Conservation (phyloP, 2,329 filamentous ascomycete species). For the Sclerotinia subarctica region DNA sequence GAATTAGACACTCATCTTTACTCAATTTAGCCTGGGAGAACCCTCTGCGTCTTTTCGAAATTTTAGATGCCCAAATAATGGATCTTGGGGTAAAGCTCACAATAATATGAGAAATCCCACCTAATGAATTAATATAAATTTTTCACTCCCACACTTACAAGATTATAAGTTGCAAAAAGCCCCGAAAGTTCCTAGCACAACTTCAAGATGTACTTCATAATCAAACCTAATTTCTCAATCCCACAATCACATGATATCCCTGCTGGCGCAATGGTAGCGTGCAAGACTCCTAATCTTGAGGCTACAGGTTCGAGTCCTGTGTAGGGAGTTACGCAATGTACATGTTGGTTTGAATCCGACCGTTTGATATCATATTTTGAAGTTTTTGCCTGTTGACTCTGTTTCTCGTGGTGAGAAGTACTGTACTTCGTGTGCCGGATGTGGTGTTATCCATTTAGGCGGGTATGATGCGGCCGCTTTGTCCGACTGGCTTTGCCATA, state of each 20-base stretch:
- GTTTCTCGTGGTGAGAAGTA: too few relatives aligned
- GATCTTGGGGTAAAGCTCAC: neutral
- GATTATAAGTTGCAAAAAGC: too few relatives aligned
- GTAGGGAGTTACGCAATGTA: conserved; percentile 7
- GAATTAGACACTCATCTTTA: neutral
- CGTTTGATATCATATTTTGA: neutral
- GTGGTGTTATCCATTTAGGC: neutral
- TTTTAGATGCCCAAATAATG: neutral
- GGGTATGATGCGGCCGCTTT: neutral
- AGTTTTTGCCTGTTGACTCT: neutral
- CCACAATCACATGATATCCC: conserved; percentile 11
- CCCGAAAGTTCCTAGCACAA: neutral
- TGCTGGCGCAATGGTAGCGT: conserved; percentile 19
- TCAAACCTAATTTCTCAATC: accelerated
- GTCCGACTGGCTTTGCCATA: neutral
- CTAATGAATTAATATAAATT: neutral
- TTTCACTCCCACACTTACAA: neutral
- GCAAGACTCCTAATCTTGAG: conserved; percentile 18
- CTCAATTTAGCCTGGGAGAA: neutral
- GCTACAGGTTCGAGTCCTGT: conserved; percentile 18
- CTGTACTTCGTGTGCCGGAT: too few relatives aligned
- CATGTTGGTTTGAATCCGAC: neutral
- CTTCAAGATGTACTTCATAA: neutral
- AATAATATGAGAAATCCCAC: neutral
- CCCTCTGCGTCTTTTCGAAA: neutral